Evolutionary conservation across 768 basidiomycete genomes (phyloP), one percentile per base, ranked within the genome.

Genomic region (Saitozyma sp.): DNA sequence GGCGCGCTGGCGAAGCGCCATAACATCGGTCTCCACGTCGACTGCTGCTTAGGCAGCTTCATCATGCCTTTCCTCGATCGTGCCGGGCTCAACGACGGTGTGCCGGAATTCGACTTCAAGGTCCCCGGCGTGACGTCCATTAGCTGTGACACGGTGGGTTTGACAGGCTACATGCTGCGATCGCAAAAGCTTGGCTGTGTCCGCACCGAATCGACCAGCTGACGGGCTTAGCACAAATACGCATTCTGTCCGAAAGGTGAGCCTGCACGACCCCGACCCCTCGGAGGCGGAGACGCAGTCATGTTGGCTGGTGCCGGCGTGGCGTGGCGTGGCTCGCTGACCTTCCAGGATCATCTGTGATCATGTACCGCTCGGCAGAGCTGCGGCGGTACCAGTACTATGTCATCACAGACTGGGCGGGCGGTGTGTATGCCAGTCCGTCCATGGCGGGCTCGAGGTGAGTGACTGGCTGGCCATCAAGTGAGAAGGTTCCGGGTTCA

Each of bases 1-100:
- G 89, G 86, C 16, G 82, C 82, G 45, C 83, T 99, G 14, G 94
- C 95, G 0, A 79, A 84, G 59, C 83, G 81, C 67, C 80, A 93
- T 76, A 88, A 89, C 16, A 83, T 94, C 59, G 92, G 93, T 8
- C 80, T 97, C 29, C 95, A 96, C 75, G 93, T 97, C 62, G 94
- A 96, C 70, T 94, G 92, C 76, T 97, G 94, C 77, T 83, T 97
- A 9, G 94, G 93, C 2, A 89, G 89, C 54, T 96, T 98, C 80
- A 89, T 97, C 66, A 85, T 97, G 63, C 93, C 95, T 0, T 99
- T 91, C 84, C 83, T 99, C 53, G 89, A 92, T 71, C 85, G 66
- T 68, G 70, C 71, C 7, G 72, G 74, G 4, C 59, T 72, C 65
- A 85, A 89, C 13, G 90, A 90, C 4, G 85, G 90, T 58, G 82